phyloP scores from a whole-genome alignment of 306 rosid species.

The Canavalia ensiformis region DNA sequence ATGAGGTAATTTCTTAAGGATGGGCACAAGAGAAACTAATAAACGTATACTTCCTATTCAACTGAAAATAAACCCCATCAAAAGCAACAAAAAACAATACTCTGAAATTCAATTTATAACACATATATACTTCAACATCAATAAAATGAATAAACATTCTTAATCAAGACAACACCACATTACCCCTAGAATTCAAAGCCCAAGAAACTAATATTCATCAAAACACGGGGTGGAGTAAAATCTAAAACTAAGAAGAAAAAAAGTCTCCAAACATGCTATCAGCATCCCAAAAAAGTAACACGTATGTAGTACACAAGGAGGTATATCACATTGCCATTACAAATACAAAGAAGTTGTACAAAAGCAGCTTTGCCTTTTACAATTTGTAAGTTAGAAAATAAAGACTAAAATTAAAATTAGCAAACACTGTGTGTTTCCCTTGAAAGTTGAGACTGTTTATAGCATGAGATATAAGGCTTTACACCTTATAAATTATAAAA shows the following conservation, averaged over 20 bases:
- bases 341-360: neutral
- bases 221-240: neutral
- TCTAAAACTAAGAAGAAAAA: neutral
- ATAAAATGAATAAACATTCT: slow-evolving; percentile 1
- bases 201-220: neutral
- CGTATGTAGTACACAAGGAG: neutral
- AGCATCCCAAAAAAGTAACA: slow-evolving; percentile 1
- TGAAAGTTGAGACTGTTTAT: neutral
- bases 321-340: neutral
- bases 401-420: slow-evolving; percentile 16
- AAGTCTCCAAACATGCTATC: neutral
- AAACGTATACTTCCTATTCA: slow-evolving; percentile 9
- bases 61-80: neutral
- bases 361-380: neutral
- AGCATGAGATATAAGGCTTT: neutral
- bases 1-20: slow-evolving; percentile 25
- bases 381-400: neutral
- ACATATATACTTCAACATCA: slow-evolving; percentile 30
- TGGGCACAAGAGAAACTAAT: slow-evolving; percentile 5
- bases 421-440: neutral
- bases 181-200: neutral
- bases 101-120: slow-evolving; percentile 1
- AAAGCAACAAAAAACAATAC: slow-evolving; percentile 27
- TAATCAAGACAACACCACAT: slow-evolving; percentile 16
- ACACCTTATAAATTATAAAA: neutral